Base-by-base conservation (phyloP, 306 rosid species). In the Rubus parviflorus region DNA sequence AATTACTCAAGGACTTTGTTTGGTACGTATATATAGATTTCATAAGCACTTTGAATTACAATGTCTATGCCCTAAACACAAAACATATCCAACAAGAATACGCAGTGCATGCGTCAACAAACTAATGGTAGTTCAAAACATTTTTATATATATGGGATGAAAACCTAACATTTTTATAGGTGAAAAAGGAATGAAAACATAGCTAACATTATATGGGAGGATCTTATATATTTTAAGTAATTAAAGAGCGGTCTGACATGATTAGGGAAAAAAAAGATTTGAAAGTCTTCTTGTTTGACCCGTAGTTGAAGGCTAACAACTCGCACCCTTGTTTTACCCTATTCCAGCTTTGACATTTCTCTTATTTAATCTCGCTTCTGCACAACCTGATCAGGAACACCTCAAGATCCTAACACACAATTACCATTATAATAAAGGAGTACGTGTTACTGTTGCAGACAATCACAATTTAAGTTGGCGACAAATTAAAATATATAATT, bases 241-340 rank as follows among this genome's bases (percentile, higher is more conserved):
- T 16, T 42, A 35, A 1, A 52, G 17, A 40, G 38, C 25, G 4
- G 14, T 73, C 61, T 6, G 74, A 51, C 41, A 64, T 14, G 52
- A 15, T 40, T 23, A 25, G 30, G 4, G 25, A 9, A 58, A 35
- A 62, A 25, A 20, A 7, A 25, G 48, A 23, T 45, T 4, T n/a
- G 1, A n/a, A n/a, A 9, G 2, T 19, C 67, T 68, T 70, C 79
- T 78, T 69, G 77, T 78, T 78, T 78, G 83, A 78, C 83, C 86
- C 65, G 77, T 43, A 52, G 73, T 78, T 62, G 20, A 37, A 46
- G 77, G 63, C 80, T 35, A 66, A 15, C 49, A 64, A 57, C 65
- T 77, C 70, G 76, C 75, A 6, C 45, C 30, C 25, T 30, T 64
- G 79, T 43, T 56, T 17, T n/a, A 30, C 57, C 54, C 42, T 38